Evolutionary conservation across 2,329 filamentous ascomycete genomes (phyloP).

Genomic region (Annulohypoxylon truncatum): DNA sequence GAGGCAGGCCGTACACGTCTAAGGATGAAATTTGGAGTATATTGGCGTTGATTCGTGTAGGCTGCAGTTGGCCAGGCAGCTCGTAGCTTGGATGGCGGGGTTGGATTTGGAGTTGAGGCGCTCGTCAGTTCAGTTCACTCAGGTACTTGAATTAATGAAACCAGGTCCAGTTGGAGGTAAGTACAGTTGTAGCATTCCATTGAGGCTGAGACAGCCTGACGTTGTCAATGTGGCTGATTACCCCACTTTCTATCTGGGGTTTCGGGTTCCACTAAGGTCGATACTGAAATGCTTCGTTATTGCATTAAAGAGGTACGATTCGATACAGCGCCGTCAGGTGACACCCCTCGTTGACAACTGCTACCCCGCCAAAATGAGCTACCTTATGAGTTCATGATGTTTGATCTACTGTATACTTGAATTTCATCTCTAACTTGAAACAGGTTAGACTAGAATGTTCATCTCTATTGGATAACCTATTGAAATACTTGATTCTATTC

Average conservation of each 20-base stretch:
- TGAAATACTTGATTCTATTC: neutral
- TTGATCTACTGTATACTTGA: neutral
- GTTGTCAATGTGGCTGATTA: slow-evolving; percentile 29
- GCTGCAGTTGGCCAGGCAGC: slow-evolving; percentile 27
- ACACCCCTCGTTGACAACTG: slow-evolving; percentile 25
- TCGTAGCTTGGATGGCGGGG: slow-evolving; percentile 37
- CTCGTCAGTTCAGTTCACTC: slow-evolving; percentile 24
- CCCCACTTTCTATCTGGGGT: neutral
- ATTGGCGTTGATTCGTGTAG: slow-evolving; percentile 15
- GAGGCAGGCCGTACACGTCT: slow-evolving; percentile 24
- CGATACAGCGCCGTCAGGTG: slow-evolving; percentile 16
- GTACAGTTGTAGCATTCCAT: slow-evolving; percentile 1
- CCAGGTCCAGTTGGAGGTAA: neutral
- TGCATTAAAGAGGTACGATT: neutral
- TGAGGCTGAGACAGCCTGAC: slow-evolving; percentile 37
- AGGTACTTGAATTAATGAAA: neutral
- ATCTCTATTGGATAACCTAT: neutral
- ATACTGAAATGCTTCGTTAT: neutral
- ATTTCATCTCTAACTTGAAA: neutral
- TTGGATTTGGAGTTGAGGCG: slow-evolving; percentile 31
- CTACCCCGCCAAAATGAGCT: slow-evolving; percentile 14
- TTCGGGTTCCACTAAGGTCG: neutral
- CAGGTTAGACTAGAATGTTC: neutral
- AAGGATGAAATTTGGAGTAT: neutral
- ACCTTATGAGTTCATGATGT: neutral